These are phyloP conservation scores for Debaryomyces singareniensis DNA, from an alignment of 1,139 yeast species.

Conservation along the genomic window DNA sequence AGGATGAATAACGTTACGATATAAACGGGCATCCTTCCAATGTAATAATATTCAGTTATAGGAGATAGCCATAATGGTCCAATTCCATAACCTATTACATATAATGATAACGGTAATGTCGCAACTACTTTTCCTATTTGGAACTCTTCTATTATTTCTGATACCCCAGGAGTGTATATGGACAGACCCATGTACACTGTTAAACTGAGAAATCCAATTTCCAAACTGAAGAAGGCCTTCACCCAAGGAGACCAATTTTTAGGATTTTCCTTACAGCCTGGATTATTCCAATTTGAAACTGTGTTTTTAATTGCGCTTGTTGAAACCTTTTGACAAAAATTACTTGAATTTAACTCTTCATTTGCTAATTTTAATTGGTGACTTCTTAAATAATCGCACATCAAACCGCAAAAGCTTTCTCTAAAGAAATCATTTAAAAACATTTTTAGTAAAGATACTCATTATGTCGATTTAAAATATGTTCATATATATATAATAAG, in stretches of 20 bases:
- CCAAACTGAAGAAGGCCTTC: conserved; percentile 32
- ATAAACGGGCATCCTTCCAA: conserved; percentile 47
- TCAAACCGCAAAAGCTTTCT: too few species aligned
- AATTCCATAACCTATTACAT: conserved; percentile 33
- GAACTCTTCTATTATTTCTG: conserved; percentile 21
- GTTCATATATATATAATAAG: too few species aligned
- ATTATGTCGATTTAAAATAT: too few species aligned
- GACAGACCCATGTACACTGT: conserved; percentile 59
- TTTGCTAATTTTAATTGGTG: too few species aligned
- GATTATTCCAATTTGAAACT: conserved; percentile 32
- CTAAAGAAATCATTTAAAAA: too few species aligned
- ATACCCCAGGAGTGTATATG: conserved; percentile 51
- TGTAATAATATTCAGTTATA: conserved; percentile 30
- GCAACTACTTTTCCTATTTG: conserved; percentile 20
- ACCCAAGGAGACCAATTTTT: conserved; percentile 43
- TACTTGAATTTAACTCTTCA: too few species aligned
- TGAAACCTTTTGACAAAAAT: too few species aligned
- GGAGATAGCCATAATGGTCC: conserved; percentile 37
- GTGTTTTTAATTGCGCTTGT: too few species aligned
- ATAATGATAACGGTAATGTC: conserved; percentile 27
- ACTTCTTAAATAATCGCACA: too few species aligned
- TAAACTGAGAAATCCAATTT: conserved; percentile 41
- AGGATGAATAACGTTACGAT: conserved; percentile 23
- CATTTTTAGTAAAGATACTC: too few species aligned
- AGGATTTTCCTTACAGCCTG: conserved; percentile 54